A percentile compares a stretch with the other conserved stretches of the same genome.
These are phyloP conservation scores for Leptographium radiaticola DNA, from an alignment of 2,329 filamentous ascomycete species.

Conservation along the genomic window DNA sequence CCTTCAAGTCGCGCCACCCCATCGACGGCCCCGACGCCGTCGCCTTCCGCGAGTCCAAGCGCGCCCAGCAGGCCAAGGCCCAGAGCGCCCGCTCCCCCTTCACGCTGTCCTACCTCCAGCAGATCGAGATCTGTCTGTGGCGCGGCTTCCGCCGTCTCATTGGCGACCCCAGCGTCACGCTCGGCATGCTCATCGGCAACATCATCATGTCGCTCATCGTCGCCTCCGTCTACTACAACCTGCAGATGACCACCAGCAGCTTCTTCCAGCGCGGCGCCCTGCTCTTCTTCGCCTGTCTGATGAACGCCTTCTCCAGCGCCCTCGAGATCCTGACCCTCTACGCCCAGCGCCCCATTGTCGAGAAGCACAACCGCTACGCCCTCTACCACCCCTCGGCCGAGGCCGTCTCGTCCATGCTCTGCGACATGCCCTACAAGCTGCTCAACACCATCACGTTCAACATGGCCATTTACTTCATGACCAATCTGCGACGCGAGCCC, in stretches of 20 bases:
- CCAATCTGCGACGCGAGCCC: constrained; percentile 59
- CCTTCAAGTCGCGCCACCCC: constrained; percentile 39
- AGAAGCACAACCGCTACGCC: constrained; percentile 81
- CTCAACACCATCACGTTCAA: constrained; percentile 64
- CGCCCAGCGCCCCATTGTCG: constrained; percentile 79
- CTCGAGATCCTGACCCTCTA: constrained; percentile 78
- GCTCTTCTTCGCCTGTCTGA: constrained; percentile 75
- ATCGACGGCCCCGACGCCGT: constrained; percentile 42
- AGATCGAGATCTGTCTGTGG: constrained; percentile 66
- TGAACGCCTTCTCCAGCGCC: constrained; percentile 72
- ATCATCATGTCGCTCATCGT: constrained; percentile 66
- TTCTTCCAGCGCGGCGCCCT: constrained; percentile 69
- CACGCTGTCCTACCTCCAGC: constrained; percentile 64
- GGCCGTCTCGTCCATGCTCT: constrained; percentile 72
- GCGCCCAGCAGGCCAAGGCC: constrained; percentile 40
- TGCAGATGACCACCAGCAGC: constrained; percentile 48
- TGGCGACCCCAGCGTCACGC: constrained; percentile 63
- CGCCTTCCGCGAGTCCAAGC: constrained; percentile 40
- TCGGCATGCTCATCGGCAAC: constrained; percentile 59
- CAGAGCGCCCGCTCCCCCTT: constrained; percentile 63
- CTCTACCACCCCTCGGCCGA: constrained; percentile 83
- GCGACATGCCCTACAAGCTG: constrained; percentile 74
- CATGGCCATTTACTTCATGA: constrained; percentile 73
- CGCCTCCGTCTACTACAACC: constrained; percentile 68
- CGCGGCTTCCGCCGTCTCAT: constrained; percentile 66